Conservation (phyloP, 768 basidiomycete species). For the Suillus sp. region DNA sequence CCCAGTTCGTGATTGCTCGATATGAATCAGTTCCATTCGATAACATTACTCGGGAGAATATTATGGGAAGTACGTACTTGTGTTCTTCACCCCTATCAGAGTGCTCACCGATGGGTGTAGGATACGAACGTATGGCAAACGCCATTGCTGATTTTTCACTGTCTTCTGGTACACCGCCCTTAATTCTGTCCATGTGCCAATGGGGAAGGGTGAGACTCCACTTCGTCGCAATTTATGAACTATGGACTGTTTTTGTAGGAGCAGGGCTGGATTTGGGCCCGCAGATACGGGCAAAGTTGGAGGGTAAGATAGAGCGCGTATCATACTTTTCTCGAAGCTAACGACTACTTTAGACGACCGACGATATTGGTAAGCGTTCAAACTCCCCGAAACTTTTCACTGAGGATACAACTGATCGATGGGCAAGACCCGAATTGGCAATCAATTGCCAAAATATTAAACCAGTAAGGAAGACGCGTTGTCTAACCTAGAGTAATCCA, state of each 20-base stretch:
- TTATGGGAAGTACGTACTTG: constrained; percentile 50
- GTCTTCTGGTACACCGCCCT: constrained; percentile 51
- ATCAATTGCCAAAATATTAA: constrained; percentile 53
- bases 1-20: neutral
- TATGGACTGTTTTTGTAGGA: constrained; percentile 38
- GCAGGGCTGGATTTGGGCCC: constrained; percentile 68
- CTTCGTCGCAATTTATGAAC: neutral
- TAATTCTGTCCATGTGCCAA: constrained; percentile 64
- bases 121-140: constrained; percentile 60
- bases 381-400: neutral
- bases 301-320: constrained; percentile 41
- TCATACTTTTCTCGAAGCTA: neutral
- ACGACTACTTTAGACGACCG: constrained; percentile 43
- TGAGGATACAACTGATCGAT: neutral
- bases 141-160: constrained; percentile 54
- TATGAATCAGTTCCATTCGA: constrained; percentile 55
- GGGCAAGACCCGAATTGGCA: constrained; percentile 48
- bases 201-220: constrained; percentile 59
- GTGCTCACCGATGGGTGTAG: constrained; percentile 33
- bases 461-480: constrained; percentile 41
- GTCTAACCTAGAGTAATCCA: neutral
- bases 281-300: constrained; percentile 63
- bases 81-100: constrained; percentile 5
- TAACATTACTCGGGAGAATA: constrained; percentile 54
- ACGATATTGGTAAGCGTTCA: constrained; percentile 44